Evolutionary conservation across 495 filamentous ascomycete genomes (phyloP), one percentile per base, ranked within the genome.

Genomic region (Neurospora discreta): DNA sequence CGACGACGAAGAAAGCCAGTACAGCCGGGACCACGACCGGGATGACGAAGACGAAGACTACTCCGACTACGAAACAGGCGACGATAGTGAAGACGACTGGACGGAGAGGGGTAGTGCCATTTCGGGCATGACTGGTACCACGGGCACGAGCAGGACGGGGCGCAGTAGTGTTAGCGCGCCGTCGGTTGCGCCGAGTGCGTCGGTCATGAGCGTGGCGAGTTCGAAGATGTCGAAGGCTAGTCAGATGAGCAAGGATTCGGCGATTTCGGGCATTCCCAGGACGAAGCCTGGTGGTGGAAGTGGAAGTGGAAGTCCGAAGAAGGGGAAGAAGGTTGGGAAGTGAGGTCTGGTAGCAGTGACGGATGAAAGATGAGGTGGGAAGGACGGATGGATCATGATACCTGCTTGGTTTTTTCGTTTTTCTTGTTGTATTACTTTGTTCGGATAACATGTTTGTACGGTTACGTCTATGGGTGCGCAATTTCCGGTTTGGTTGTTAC

Each of bases 31-130:
- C 26, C 52, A 60, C 7, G 46, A 65, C 15, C 52, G 30, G 3
- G 46, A 58, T 16, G 26, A 65, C 52, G 52, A 85, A 9, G 90
- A 89, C 36, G 91, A 90, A 89, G 86, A 84, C 40, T 60, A 72
- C 11, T 73, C 70, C 1, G 79, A 76, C 2, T 77, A 74, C 26
- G 74, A 65, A 65, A 65, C 72, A 13, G 74, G 76, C 33, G 68
- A 75, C 20, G 78, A 78, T 52, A 78, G 82, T 44, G 75, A 74
- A 33, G 76, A 74, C 58, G 82, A 81, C 68, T 79, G 82, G 82
- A 79, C 80, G 3, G 78, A 80, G 46, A 79, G 77, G 52, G 52
- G 52, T 65, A 65, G 52, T 65, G 26, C 52, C 52, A 15, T 65
- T 15, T 65, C 52, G 20, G 46, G 46, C 46, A 58, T 52, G 44